Percentiles rank a stretch among this genome's conserved stretches.
phyloP scores from a whole-genome alignment of 805 yeast species.

The Saccharomycopsis schoenii region DNA sequence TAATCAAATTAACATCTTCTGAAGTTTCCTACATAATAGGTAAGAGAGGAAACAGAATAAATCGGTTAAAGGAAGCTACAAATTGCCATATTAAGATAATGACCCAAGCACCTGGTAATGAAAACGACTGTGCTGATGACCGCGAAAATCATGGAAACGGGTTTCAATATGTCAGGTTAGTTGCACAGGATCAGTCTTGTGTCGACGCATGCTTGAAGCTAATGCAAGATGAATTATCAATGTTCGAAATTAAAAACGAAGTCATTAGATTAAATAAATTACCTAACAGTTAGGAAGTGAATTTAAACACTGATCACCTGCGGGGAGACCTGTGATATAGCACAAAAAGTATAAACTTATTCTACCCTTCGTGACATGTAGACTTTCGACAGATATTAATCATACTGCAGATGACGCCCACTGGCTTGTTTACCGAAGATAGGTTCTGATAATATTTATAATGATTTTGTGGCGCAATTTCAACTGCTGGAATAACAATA shows the following conservation, averaged over 20 bases:
- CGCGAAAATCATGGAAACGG: neutral
- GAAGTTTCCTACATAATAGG: conserved; percentile 38
- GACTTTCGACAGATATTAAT: too few species aligned
- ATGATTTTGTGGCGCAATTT: too few species aligned
- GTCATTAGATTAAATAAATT: neutral
- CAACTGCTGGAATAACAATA: too few species aligned
- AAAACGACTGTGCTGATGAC: neutral
- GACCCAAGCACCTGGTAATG: neutral
- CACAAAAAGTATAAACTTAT: too few species aligned
- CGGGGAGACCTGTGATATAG: too few species aligned
- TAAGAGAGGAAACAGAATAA: conserved; percentile 31
- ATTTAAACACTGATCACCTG: too few species aligned
- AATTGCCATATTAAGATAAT: conserved; percentile 32
- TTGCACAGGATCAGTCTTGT: neutral
- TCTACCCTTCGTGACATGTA: too few species aligned
- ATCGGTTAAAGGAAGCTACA: conserved; percentile 26
- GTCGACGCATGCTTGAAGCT: neutral
- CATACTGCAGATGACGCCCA: too few species aligned
- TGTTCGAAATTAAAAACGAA: neutral
- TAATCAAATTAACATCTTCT: conserved; percentile 21
- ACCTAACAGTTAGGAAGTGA: neutral
- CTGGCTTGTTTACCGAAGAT: too few species aligned
- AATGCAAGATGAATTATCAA: neutral
- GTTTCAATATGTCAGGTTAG: conserved; percentile 15
- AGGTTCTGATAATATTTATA: too few species aligned